Evolutionary conservation across 2,329 filamentous ascomycete species (phyloP).

Genomic region (Ascosphaera acerosa): DNA sequence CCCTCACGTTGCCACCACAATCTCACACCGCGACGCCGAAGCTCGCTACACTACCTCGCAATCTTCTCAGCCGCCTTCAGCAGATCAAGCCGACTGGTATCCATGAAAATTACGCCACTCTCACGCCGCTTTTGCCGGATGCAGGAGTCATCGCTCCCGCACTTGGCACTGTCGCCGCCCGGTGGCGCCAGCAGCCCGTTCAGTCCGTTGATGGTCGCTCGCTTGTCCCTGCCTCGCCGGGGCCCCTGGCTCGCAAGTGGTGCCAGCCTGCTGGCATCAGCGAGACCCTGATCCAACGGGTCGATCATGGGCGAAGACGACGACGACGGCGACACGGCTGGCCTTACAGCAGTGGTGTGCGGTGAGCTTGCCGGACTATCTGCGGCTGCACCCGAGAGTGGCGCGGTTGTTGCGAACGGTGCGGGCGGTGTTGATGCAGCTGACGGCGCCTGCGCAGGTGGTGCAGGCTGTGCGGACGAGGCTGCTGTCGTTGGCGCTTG

Average conservation of each 20-base stretch:
- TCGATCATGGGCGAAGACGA: not conserved
- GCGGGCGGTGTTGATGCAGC: too few species aligned
- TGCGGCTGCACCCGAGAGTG: not conserved
- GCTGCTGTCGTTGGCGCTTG: not conserved
- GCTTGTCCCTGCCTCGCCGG: slow-evolving; percentile 6
- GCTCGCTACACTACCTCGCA: slow-evolving; percentile 62
- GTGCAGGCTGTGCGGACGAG: not conserved
- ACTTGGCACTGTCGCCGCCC: slow-evolving; percentile 6
- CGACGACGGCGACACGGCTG: too few species aligned
- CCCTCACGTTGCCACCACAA: too few species aligned
- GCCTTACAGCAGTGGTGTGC: not conserved
- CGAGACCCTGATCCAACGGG: slow-evolving; percentile 7
- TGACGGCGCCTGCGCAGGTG: not conserved
- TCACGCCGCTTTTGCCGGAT: slow-evolving; percentile 23
- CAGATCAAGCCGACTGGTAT: slow-evolving; percentile 6
- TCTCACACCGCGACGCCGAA: slow-evolving; percentile 44
- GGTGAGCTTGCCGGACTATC: not conserved
- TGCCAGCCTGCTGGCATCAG: slow-evolving; percentile 28
- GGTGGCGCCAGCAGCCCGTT: slow-evolving; percentile 17
- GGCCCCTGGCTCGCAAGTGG: slow-evolving; percentile 19
- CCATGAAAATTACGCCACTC: slow-evolving; percentile 24
- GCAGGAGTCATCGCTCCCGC: slow-evolving; percentile 5
- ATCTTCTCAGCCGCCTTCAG: slow-evolving; percentile 18
- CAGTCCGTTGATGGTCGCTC: slow-evolving; percentile 10
- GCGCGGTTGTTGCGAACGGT: too few species aligned